Conservation (phyloP, 2,329 filamentous ascomycete genomes). For the Lasiodiplodia hormozganensis region DNA sequence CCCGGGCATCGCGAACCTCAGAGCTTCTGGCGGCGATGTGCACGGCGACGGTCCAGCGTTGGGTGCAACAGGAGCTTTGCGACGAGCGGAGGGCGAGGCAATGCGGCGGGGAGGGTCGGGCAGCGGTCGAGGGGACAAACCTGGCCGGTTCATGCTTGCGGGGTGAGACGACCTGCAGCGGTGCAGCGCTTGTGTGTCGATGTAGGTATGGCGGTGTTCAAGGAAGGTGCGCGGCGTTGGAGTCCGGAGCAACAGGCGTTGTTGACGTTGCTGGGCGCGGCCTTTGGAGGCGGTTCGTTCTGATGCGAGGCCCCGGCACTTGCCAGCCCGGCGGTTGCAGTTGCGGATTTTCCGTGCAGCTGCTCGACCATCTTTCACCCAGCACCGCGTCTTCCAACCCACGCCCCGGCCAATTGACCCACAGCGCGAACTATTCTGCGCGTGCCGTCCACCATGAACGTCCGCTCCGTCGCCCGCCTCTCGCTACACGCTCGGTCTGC, state of each 20-base stretch:
- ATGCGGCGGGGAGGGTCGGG: conserved; percentile 25
- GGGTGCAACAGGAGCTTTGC: conserved; percentile 20
- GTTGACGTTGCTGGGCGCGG: conserved; percentile 16
- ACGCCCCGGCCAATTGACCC: conserved; percentile 22
- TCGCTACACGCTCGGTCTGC: conserved; percentile 19
- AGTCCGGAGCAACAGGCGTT: neutral
- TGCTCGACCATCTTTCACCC: neutral
- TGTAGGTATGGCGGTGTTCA: neutral
- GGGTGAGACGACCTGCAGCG: conserved; percentile 5
- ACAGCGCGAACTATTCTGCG: neutral
- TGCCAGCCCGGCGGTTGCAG: conserved; percentile 9
- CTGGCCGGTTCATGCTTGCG: conserved; percentile 30
- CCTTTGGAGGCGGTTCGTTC: conserved; percentile 17
- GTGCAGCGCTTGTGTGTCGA: neutral
- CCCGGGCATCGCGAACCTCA: neutral
- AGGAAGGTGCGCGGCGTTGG: conserved; percentile 18
- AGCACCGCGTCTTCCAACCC: conserved; percentile 8
- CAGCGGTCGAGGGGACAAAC: conserved; percentile 26
- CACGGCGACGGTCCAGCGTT: neutral
- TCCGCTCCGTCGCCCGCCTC: conserved; percentile 22
- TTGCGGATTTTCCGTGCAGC: conserved; percentile 20
- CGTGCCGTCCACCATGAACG: conserved; percentile 19
- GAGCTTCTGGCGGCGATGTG: neutral
- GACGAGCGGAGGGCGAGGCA: conserved; percentile 25
- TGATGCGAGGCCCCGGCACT: conserved; percentile 16